phyloP scores from a whole-genome alignment of 2,329 filamentous ascomycete species.

The Fusarium nisikadoi region DNA sequence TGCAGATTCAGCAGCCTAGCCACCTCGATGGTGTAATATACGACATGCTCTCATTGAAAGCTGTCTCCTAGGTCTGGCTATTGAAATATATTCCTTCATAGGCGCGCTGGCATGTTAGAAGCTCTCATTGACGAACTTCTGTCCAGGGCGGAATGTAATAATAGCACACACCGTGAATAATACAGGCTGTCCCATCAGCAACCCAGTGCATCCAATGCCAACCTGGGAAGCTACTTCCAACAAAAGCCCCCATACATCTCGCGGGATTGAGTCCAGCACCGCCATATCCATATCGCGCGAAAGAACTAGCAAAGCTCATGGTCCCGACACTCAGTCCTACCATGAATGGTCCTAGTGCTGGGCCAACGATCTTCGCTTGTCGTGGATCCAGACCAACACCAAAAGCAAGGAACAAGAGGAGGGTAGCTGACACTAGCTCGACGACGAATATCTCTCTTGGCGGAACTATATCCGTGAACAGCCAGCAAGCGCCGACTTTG shows the following conservation, averaged over 20 bases:
- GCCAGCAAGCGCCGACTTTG: constrained; percentile 46
- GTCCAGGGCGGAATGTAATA: constrained; percentile 36
- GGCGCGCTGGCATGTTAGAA: background rate
- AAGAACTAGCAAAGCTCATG: constrained; percentile 50
- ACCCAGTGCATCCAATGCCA: constrained; percentile 46
- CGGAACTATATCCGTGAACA: constrained; percentile 41
- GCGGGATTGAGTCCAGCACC: constrained; percentile 38
- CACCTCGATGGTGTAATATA: no score
- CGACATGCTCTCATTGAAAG: no score
- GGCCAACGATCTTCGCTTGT: constrained; percentile 60
- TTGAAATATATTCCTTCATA: no score
- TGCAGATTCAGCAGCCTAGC: no score
- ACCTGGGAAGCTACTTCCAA: constrained; percentile 33
- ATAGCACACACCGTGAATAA: constrained; percentile 28
- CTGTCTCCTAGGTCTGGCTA: no score
- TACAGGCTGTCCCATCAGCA: constrained; percentile 17
- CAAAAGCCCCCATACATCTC: constrained; percentile 37
- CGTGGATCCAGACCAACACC: constrained; percentile 65
- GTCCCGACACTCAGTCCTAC: constrained; percentile 56
- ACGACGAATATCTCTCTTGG: constrained; percentile 54
- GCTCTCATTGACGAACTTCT: background rate
- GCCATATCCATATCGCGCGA: constrained; percentile 41
- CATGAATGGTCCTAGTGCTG: constrained; percentile 60
- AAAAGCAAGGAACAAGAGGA: constrained; percentile 62
- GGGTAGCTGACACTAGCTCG: constrained; percentile 60